Percentiles rank a stretch among this genome's conserved stretches.
Evolutionary conservation across 73 alveolate species (phyloP).

Genomic region (Stentor roeselii): DNA sequence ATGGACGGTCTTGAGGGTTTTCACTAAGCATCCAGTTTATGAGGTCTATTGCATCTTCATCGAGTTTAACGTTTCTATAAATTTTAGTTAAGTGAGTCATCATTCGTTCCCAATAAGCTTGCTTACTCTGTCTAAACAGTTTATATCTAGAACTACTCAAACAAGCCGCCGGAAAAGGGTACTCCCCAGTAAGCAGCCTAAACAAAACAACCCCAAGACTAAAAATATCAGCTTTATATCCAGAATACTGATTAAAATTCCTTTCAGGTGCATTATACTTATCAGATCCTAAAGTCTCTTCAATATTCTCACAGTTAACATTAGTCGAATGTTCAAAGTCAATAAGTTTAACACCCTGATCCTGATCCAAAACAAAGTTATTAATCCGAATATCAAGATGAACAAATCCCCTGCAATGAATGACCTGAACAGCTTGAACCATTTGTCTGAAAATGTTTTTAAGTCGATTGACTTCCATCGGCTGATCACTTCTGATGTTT

Average conservation of each 20-base stretch:
- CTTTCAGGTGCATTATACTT: background rate
- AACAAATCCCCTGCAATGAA: background rate
- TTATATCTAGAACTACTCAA: background rate
- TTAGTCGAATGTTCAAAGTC: background rate
- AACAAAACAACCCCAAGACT: background rate
- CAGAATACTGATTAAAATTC: background rate
- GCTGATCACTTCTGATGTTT: background rate
- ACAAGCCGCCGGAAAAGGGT: background rate
- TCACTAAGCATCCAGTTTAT: background rate
- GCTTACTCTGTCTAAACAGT: background rate
- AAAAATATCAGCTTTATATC: slow-evolving; percentile 1
- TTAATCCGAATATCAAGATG: background rate
- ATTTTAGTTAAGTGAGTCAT: background rate
- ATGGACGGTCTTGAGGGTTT: background rate
- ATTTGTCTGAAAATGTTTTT: background rate
- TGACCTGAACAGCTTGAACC: no score
- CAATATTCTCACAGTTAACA: background rate
- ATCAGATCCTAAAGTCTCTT: background rate
- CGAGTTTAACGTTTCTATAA: no score
- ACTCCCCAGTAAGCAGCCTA: background rate
- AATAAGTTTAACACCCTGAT: no score
- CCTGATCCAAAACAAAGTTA: background rate
- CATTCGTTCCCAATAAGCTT: background rate
- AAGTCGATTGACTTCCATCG: background rate
- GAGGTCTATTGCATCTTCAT: background rate